Base-by-base conservation (phyloP, 495 filamentous ascomycete species). In the Bacidia rubella region DNA sequence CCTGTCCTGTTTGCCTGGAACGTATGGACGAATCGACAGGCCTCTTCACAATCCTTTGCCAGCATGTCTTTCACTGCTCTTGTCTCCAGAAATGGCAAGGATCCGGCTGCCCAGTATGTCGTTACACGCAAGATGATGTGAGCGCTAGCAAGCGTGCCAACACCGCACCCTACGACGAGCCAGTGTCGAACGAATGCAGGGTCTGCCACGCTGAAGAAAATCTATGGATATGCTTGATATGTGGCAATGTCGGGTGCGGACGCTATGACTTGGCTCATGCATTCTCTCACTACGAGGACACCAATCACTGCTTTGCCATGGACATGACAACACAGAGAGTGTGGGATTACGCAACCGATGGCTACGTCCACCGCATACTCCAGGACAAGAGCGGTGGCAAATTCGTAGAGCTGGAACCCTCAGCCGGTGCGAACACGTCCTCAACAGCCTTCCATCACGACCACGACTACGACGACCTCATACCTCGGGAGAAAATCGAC, bases 21-120 rank as follows among this genome's bases (percentile, higher is more conserved):
- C 83, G 92, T 29, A 98, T 98, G 92, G 92, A 98, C 58, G 90
- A 98, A 60, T 95, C 90, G 4, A 89, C 87, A 0, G 92, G 92
- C 3, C 71, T 98, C 2, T 77, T 97, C 58, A 98, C 92, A 1
- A 97, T 97, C 32, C 81, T 90, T 55, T 98, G 92, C 65, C 93
- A 97, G 60, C 92, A 98, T 58, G 89, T 98, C 51, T 98, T 98
- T 64, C 92, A 98, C 68, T 98, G 92, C 65, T 87, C 85, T 4
- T 98, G 92, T 69, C 74, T 98, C 0, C 86, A 94, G 59, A 97
- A 94, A 62, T 98, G 92, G 92, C 85, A 83, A 61, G 92, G 90
- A 19, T 83, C 77, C 47, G 90, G 90, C 25, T 98, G 92, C 62
- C 92, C 92, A 0, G 87, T 98, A 12, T 98, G 92, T 60, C 83